Conservation (phyloP, 208 protist genomes). For the Polymyxa betae region DNA sequence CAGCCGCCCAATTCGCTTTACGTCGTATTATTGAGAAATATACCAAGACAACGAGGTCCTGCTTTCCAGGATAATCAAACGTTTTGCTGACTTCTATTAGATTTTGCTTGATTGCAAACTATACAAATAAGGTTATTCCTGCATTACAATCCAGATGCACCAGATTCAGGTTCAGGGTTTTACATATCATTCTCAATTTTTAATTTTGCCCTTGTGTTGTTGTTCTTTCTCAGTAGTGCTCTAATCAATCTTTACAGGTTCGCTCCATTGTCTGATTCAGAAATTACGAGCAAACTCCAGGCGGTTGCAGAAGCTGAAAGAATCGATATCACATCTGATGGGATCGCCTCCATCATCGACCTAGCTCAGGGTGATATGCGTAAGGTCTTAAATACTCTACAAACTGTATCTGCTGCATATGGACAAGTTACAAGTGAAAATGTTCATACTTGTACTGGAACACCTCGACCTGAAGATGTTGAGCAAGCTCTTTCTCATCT, state of each 20-base stretch:
- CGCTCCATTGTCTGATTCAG: background rate
- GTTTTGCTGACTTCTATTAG: constrained; percentile 65
- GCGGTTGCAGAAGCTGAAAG: constrained; percentile 82
- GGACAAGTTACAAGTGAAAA: constrained; percentile 65
- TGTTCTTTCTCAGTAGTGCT: too few species aligned
- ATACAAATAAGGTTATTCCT: constrained; percentile 84
- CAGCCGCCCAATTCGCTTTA: constrained; percentile 94
- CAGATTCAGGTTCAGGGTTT: constrained; percentile 93
- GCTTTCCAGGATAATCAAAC: background rate
- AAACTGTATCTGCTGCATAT: constrained; percentile 69
- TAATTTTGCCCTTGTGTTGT: too few species aligned
- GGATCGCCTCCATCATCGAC: constrained; percentile 84
- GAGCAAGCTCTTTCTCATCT: background rate
- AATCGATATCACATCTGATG: constrained; percentile 81
- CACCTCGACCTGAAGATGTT: constrained; percentile 67
- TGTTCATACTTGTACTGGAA: constrained; percentile 78
- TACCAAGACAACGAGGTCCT: constrained; percentile 82
- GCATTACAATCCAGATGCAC: constrained; percentile 93
- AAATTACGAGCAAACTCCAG: constrained; percentile 73
- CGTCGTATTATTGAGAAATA: constrained; percentile 97
- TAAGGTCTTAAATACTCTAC: constrained; percentile 93
- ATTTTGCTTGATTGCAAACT: constrained; percentile 99
- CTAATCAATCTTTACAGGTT: background rate
- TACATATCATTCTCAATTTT: too few species aligned
- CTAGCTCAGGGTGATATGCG: constrained; percentile 94